A percentile compares a stretch with the other conserved stretches of the same genome.
Evolutionary conservation across 1,284 basidiomycete species (phyloP).

Genomic region (Dichomitus squalens): DNA sequence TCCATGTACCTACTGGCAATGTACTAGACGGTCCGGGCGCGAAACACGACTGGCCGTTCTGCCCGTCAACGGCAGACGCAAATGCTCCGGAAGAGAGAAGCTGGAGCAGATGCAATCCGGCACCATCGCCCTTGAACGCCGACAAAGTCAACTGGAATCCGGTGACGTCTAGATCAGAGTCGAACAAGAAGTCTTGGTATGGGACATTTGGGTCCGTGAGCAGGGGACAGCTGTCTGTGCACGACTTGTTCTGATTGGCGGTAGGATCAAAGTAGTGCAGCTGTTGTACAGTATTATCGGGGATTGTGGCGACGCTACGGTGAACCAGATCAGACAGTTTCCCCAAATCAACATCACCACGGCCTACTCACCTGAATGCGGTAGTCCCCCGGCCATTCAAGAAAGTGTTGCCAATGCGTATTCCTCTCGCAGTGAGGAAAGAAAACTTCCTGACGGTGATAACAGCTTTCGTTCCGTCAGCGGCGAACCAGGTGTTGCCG

Average conservation of each 20-base stretch:
- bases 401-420: slow-evolving; percentile 93
- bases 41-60: slow-evolving; percentile 77
- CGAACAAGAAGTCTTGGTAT: slow-evolving; percentile 90
- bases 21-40: slow-evolving; percentile 71
- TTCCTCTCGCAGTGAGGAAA: slow-evolving; percentile 72
- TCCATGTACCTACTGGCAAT: slow-evolving; percentile 71
- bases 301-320: slow-evolving; percentile 78
- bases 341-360: neutral
- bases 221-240: slow-evolving; percentile 72
- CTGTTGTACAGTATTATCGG: slow-evolving; percentile 82
- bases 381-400: slow-evolving; percentile 79
- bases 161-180: slow-evolving; percentile 63
- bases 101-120: slow-evolving; percentile 89
- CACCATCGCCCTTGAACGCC: slow-evolving; percentile 73
- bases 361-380: slow-evolving; percentile 71
- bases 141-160: slow-evolving; percentile 85
- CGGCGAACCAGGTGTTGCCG: slow-evolving; percentile 84
- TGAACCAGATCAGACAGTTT: neutral
- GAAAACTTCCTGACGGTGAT: slow-evolving; percentile 79
- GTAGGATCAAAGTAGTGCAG: slow-evolving; percentile 79
- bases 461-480: slow-evolving; percentile 68
- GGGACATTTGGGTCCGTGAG: slow-evolving; percentile 72
- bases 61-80: slow-evolving; percentile 63
- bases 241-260: slow-evolving; percentile 74
- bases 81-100: slow-evolving; percentile 91